These are phyloP conservation scores for Hemisphaericaspora xylofermentans DNA, from an alignment of 1,139 yeast genomes.

Conservation along the genomic window DNA sequence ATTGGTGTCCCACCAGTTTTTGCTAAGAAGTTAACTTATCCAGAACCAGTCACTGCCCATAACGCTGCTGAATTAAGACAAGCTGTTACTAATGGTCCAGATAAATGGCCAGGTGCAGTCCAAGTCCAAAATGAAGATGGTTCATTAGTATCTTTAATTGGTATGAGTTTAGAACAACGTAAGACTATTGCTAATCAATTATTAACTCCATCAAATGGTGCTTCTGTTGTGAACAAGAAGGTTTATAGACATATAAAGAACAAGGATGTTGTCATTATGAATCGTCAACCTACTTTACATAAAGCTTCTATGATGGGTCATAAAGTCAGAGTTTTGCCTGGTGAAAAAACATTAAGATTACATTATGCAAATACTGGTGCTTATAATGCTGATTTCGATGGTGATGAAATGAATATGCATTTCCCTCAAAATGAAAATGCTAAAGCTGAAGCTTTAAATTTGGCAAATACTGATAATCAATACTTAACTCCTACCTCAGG, in stretches of 20 bases:
- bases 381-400: constrained; percentile 98
- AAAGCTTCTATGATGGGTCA: constrained; percentile 99
- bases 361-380: constrained; percentile 99
- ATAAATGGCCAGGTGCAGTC: constrained; percentile 97
- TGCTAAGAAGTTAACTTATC: constrained; percentile 91
- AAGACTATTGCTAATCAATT: constrained; percentile 95
- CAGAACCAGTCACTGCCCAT: constrained; percentile 96
- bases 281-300: constrained; percentile 98
- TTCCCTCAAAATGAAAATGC: constrained; percentile 99
- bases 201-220: constrained; percentile 72
- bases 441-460: constrained; percentile 89
- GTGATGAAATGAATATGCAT: constrained; percentile 99
- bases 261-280: constrained; percentile 95
- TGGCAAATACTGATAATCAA: constrained; percentile 96
- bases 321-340: constrained; percentile 92
- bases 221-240: constrained; percentile 75
- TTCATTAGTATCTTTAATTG: constrained; percentile 73
- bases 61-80: constrained; percentile 88
- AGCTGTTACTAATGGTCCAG: constrained; percentile 97
- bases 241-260: constrained; percentile 92
- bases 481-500: constrained; percentile 98
- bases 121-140: constrained; percentile 98
- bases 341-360: constrained; percentile 92
- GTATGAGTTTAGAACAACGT: constrained; percentile 91
- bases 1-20: constrained; percentile 99